Evolutionary conservation across 148 eudicot species (phyloP).

Genomic region (Silene uniflora): DNA sequence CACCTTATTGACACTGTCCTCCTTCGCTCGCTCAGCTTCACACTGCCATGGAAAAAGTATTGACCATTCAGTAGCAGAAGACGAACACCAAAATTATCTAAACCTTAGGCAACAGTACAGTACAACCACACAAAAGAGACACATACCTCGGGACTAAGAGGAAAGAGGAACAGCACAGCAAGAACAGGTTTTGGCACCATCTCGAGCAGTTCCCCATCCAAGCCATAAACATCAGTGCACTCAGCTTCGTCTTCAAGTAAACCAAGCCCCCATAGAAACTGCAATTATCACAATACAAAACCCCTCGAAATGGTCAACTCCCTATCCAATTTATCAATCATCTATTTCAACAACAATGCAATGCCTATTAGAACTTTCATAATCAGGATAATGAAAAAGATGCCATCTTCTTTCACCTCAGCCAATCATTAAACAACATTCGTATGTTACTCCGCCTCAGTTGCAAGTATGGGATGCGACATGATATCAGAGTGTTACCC

Average conservation of each 20-base stretch:
- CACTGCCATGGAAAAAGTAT: conserved; percentile 39
- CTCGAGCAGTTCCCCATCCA: conserved; percentile 77
- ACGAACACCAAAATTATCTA: background rate
- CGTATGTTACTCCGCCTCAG: too few species aligned
- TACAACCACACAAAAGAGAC: background rate
- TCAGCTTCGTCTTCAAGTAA: conserved; percentile 67
- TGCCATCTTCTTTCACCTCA: background rate
- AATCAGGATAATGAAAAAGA: background rate
- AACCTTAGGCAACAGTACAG: background rate
- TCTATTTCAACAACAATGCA: background rate
- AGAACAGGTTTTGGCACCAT: conserved; percentile 95
- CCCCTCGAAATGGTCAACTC: background rate
- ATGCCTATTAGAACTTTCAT: background rate
- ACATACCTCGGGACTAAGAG: conserved; percentile 60
- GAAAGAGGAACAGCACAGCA: conserved; percentile 81
- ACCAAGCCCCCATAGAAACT: conserved; percentile 96
- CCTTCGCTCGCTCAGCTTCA: conserved; percentile 78
- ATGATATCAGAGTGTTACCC: too few species aligned
- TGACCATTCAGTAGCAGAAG: background rate
- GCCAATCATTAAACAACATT: too few species aligned
- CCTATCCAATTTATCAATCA: background rate
- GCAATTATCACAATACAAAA: conserved; percentile 31
- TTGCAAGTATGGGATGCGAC: too few species aligned
- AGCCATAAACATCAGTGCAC: conserved; percentile 90
- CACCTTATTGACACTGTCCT: conserved; percentile 59